Percentiles rank a stretch among this genome's conserved stretches.
Conservation (phyloP, 192 early-diverging fungal species). For the Funneliformis geosporum region DNA sequence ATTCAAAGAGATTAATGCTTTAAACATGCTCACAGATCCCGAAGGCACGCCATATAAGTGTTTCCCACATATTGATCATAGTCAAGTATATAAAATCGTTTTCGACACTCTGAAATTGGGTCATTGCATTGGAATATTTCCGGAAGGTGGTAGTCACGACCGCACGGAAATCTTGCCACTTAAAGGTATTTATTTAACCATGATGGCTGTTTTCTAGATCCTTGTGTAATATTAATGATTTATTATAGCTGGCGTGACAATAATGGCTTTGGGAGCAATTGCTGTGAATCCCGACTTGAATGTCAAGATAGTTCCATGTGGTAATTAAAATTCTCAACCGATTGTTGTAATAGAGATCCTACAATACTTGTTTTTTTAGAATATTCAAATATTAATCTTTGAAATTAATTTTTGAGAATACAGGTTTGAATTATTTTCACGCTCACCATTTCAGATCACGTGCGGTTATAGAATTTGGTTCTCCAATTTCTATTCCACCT, state of each 20-base stretch:
- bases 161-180: constrained; percentile 93
- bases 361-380: neutral
- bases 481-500: constrained; percentile 76
- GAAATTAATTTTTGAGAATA: neutral
- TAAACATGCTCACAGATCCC: constrained; percentile 60
- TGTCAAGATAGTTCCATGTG: constrained; percentile 90
- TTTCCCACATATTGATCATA: constrained; percentile 88
- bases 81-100: constrained; percentile 82
- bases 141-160: constrained; percentile 98
- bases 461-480: constrained; percentile 97
- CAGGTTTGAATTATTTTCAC: constrained; percentile 93
- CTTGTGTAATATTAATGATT: constrained; percentile 8
- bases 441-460: constrained; percentile 92
- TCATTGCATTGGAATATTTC: constrained; percentile 93
- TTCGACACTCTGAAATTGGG: constrained; percentile 71
- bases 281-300: constrained; percentile 79
- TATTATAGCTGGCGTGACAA: constrained; percentile 66
- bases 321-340: constrained; percentile 19
- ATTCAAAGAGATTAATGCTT: constrained; percentile 69
- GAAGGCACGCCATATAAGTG: constrained; percentile 66
- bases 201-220: neutral
- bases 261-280: constrained; percentile 91
- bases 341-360: neutral
- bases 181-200: constrained; percentile 61
- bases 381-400: neutral